Evolutionary conservation across 1,139 yeast genomes (phyloP), one percentile per base, ranked within the genome.

Genomic region (Yamadazyma sp.): DNA sequence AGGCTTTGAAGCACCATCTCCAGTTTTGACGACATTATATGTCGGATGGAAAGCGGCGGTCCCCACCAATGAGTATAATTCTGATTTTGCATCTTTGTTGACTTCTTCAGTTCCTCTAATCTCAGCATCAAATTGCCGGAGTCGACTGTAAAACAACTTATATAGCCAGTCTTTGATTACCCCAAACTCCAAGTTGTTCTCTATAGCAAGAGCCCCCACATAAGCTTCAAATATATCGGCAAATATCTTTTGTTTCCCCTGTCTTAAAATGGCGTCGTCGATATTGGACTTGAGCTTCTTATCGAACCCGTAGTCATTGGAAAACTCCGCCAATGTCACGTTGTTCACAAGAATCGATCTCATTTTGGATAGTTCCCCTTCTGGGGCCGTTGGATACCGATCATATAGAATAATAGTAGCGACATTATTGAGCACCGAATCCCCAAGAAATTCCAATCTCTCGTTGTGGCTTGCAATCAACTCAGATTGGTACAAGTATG

Each of bases 181-280:
- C 1, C 62, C 63, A 26, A 73, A 63, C 34, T 64, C 60, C 33
- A 76, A 73, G 3, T 70, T 64, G 40, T 70, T 63, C 47, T 86
- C 95, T 30, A 80, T 69, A 9, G 80, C 78, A 29, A 90, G 61
- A 0, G 94, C 97, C 4, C 96, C 97, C 28, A 90, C 73, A 53
- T 89, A 90, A 0, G 97, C 96, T 61, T 90, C 97, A 58, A 90
- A 86, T 1, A 85, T 75, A 62, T 86, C 95, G 0, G 95, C 90
- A 51, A 71, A 69, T 3, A 80, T 67, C 53, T 85, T 86, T 45
- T 67, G 74, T 33, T 61, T 67, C 6, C 76, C 76, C 24, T 55
- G 56, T 34, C 56, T 51, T 32, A 67, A 56, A 2, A 56, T 51
- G 3, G 51, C 52, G 36, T 70, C 73, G 37, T 67, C 64, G 34